Percentiles rank a stretch among this genome's conserved stretches.
Evolutionary conservation across 345 rosid species (phyloP).

Genomic region (Boechera retrofracta): DNA sequence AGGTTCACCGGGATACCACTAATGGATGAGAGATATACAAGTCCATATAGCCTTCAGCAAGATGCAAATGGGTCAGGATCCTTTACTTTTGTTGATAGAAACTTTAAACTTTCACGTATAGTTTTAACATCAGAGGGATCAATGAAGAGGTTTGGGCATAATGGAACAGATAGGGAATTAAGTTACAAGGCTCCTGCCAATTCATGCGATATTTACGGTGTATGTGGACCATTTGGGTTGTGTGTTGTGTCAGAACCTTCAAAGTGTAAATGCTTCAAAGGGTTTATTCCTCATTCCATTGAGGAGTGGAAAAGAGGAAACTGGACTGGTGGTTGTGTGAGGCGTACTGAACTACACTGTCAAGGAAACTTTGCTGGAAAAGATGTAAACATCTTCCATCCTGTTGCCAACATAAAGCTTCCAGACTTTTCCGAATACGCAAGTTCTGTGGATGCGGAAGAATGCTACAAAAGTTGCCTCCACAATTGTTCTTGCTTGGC

Average conservation of each 20-base stretch:
- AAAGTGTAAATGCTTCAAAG: slow-evolving; percentile 39
- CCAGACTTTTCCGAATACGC: slow-evolving; percentile 36
- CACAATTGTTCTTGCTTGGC: slow-evolving; percentile 43
- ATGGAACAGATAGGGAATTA: no score
- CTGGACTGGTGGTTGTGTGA: slow-evolving; percentile 38
- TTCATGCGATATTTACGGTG: no score
- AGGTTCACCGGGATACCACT: slow-evolving; percentile 14
- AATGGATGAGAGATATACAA: no score
- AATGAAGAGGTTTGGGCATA: no score
- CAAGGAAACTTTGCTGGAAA: no score
- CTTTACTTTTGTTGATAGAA: no score
- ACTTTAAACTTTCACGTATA: not conserved
- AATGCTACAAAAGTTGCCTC: slow-evolving; percentile 18
- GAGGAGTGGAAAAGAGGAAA: slow-evolving; percentile 34
- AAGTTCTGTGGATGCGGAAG: not conserved
- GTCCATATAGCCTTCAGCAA: slow-evolving; percentile 17
- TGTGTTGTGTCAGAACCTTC: slow-evolving; percentile 4
- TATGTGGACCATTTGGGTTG: slow-evolving; percentile 41
- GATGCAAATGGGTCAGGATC: slow-evolving; percentile 25
- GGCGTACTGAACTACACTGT: slow-evolving; percentile 18
- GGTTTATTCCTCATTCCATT: slow-evolving; percentile 7
- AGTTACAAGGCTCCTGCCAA: no score
- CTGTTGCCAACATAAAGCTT: slow-evolving; percentile 17
- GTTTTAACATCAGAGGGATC: slow-evolving; percentile 16
- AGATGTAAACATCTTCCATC: not conserved